Evolutionary conservation across 2,329 filamentous ascomycete species (phyloP).

Genomic region (Hymenoscyphus fraxineus): DNA sequence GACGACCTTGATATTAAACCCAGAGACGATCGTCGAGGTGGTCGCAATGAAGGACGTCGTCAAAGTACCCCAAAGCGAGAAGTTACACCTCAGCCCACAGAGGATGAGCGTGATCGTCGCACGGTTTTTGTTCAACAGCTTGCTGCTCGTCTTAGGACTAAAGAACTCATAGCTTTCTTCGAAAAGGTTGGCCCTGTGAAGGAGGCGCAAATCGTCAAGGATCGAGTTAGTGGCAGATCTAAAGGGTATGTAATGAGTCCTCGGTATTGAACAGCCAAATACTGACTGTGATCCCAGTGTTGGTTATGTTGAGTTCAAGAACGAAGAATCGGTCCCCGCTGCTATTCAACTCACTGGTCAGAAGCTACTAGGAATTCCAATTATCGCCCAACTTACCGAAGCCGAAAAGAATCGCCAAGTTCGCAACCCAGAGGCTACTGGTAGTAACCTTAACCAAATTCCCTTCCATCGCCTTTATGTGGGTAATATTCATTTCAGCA

Average conservation of each 20-base stretch:
- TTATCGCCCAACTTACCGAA: slow-evolving; percentile 97
- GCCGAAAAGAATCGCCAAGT: slow-evolving; percentile 99
- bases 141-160: slow-evolving; percentile 85
- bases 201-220: slow-evolving; percentile 97
- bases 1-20: slow-evolving; percentile 49
- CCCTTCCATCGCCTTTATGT: slow-evolving; percentile 98
- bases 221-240: slow-evolving; percentile 90
- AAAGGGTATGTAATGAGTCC: slow-evolving; percentile 71
- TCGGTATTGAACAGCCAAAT: slow-evolving; percentile 6
- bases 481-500: slow-evolving; percentile 99
- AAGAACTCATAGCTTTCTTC: slow-evolving; percentile 91
- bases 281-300: slow-evolving; percentile 61
- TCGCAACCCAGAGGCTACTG: slow-evolving; percentile 68
- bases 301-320: slow-evolving; percentile 98
- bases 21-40: slow-evolving; percentile 40
- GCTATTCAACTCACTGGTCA: slow-evolving; percentile 98
- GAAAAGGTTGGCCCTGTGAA: slow-evolving; percentile 92
- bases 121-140: slow-evolving; percentile 99
- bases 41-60: slow-evolving; percentile 38
- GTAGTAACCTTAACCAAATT: slow-evolving; percentile 72
- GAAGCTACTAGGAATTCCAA: slow-evolving; percentile 95
- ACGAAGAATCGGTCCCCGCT: slow-evolving; percentile 87
- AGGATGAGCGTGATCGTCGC: slow-evolving; percentile 93
- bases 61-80: slow-evolving; percentile 43
- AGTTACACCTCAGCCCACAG: slow-evolving; percentile 70